Conservation (phyloP, 2,329 filamentous ascomycete species). For the Colletotrichum tanaceti region DNA sequence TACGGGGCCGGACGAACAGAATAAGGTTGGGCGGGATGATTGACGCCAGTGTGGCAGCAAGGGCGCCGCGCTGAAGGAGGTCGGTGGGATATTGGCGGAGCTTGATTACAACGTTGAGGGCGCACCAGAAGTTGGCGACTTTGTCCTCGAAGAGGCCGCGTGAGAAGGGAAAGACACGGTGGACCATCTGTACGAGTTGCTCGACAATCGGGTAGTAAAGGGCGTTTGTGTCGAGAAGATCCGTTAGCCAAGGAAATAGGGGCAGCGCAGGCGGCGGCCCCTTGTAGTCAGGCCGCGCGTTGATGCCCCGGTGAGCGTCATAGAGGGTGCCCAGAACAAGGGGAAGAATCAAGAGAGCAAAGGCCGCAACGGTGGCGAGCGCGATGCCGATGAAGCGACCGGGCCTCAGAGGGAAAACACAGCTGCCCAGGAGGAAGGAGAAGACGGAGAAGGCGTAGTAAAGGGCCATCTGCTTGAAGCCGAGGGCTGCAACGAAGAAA, state of each 20-base stretch:
- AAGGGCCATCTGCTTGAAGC: conserved; percentile 99
- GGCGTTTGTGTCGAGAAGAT: conserved; percentile 71
- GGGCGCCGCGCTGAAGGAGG: conserved; percentile 79
- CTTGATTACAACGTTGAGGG: conserved; percentile 89
- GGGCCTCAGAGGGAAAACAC: conserved; percentile 79
- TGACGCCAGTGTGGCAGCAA: conserved; percentile 78
- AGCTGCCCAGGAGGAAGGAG: conserved; percentile 88
- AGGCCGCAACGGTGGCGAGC: conserved; percentile 77
- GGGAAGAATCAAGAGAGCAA: conserved; percentile 80
- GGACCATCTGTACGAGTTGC: conserved; percentile 84
- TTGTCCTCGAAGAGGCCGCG: conserved; percentile 99
- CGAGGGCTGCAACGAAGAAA: conserved; percentile 93
- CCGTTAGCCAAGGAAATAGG: conserved; percentile 67
- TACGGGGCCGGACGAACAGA: conserved; percentile 82
- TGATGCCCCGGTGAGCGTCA: conserved; percentile 73
- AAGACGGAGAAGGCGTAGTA: conserved; percentile 97
- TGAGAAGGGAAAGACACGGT: conserved; percentile 95
- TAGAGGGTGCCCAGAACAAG: conserved; percentile 78
- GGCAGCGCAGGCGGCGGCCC: conserved; percentile 72
- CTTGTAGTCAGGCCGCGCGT: conserved; percentile 66
- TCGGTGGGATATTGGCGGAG: conserved; percentile 78
- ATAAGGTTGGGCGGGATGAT: conserved; percentile 84
- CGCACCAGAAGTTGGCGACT: conserved; percentile 98
- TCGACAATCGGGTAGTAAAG: conserved; percentile 80
- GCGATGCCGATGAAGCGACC: conserved; percentile 80